Conservation (phyloP, 2,329 filamentous ascomycete species). For the Boeremia exigua region DNA sequence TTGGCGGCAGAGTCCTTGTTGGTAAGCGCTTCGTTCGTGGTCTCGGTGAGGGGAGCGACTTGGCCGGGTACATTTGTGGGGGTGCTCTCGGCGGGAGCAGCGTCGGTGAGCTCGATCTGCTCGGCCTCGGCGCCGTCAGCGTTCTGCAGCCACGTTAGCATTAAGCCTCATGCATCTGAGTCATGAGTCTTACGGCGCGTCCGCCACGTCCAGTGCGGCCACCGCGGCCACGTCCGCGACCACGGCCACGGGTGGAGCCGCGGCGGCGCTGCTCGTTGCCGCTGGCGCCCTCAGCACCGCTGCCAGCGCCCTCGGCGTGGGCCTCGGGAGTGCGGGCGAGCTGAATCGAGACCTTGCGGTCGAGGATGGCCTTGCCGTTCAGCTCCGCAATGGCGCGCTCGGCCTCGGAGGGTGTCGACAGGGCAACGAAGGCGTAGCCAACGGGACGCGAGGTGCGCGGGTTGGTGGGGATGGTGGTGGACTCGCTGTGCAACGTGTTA, state of each 20-base stretch:
- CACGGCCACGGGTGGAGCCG: conserved; percentile 61
- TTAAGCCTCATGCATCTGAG: neutral
- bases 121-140: conserved; percentile 55
- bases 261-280: conserved; percentile 67
- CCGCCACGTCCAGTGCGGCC: conserved; percentile 68
- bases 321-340: conserved; percentile 96
- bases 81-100: conserved; percentile 50
- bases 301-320: conserved; percentile 73
- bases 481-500: conserved; percentile 71
- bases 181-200: conserved; percentile 65
- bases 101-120: conserved; percentile 53
- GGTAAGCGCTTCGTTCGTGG: conserved; percentile 62
- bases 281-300: conserved; percentile 74
- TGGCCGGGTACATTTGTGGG: conserved; percentile 60
- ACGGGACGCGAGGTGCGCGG: conserved; percentile 97
- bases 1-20: conserved; percentile 56
- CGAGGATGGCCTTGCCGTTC: conserved; percentile 95
- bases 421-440: conserved; percentile 98
- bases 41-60: conserved; percentile 58
- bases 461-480: conserved; percentile 98
- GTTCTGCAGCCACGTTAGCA: conserved; percentile 36
- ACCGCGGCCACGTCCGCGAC: conserved; percentile 66
- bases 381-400: conserved; percentile 95
- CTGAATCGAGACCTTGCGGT: conserved; percentile 99
- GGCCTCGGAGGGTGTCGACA: conserved; percentile 91